Conservation (phyloP, 768 basidiomycete genomes). For the Candolleomyces eurysporus region DNA sequence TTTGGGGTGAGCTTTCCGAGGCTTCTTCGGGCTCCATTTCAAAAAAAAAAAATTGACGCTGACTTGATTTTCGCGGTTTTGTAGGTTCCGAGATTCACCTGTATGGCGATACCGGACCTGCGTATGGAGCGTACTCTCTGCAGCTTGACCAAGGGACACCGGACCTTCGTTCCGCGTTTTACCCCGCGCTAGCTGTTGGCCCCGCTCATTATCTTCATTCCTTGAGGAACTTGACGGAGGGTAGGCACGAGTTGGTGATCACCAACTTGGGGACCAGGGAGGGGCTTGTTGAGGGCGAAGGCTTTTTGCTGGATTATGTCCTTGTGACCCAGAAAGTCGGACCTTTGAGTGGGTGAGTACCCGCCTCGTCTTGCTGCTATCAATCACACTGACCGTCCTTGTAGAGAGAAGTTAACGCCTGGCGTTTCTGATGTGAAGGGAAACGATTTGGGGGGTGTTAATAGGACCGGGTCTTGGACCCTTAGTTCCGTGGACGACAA, state of each 20-base stretch:
- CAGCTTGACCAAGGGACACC: constrained; percentile 2
- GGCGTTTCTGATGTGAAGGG: constrained; percentile 1
- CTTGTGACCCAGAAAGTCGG: constrained; percentile 7
- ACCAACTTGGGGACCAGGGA: constrained; percentile 5
- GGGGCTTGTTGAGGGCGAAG: constrained; percentile 3
- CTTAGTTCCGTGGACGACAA: not conserved
- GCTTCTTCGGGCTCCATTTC: not conserved
- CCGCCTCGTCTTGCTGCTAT: not conserved
- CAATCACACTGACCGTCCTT: not conserved
- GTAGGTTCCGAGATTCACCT: constrained; percentile 7
- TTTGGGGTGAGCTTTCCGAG: constrained; percentile 6
- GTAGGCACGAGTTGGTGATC: constrained; percentile 2
- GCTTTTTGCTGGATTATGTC: constrained; percentile 9
- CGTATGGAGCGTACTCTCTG: constrained; percentile 7
- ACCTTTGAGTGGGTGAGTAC: not conserved
- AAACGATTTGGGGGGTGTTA: not conserved
- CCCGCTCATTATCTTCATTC: not conserved
- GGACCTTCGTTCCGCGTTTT: not conserved
- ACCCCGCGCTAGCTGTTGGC: not conserved
- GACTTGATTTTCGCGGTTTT: too few relatives aligned
- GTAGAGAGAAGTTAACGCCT: not conserved
- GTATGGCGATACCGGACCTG: constrained; percentile 8
- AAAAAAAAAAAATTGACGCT: not conserved
- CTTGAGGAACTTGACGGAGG: constrained; percentile 5
- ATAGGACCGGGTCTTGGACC: constrained; percentile 2